Conservation (phyloP, 73 alveolate species). For the Symbiodinium natans region DNA sequence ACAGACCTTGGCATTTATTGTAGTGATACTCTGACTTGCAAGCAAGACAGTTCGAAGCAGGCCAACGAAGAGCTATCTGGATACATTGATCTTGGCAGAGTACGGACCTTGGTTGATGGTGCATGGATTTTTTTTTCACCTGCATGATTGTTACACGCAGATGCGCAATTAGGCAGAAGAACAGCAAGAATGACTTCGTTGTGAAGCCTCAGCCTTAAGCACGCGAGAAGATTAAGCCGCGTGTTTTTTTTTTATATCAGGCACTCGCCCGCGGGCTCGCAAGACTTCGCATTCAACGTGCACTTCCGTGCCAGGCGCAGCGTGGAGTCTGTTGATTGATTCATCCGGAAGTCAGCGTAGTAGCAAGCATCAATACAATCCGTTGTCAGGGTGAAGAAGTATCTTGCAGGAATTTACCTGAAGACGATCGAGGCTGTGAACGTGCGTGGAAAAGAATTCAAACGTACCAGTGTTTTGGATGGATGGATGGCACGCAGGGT, state of each 20-base stretch:
- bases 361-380: too few relatives aligned
- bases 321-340: neutral
- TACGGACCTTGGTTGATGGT: neutral
- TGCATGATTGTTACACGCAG: neutral
- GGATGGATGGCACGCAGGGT: too few relatives aligned
- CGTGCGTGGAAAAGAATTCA: neutral
- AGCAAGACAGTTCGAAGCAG: neutral
- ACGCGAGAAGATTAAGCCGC: neutral
- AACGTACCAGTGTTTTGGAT: too few relatives aligned
- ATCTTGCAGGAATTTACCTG: neutral
- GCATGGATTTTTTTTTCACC: neutral
- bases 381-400: neutral
- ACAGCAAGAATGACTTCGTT: neutral
- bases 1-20: neutral
- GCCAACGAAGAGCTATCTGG: neutral
- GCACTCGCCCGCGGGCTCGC: neutral
- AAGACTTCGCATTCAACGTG: neutral
- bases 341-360: neutral
- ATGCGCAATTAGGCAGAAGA: neutral
- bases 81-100: neutral
- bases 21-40: neutral
- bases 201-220: neutral
- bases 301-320: neutral
- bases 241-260: neutral
- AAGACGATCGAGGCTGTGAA: neutral